A percentile compares a stretch with the other conserved stretches of the same genome.
phyloP scores from a whole-genome alignment of 352 stramenopile genomes.

The Pythium dissotocum region DNA sequence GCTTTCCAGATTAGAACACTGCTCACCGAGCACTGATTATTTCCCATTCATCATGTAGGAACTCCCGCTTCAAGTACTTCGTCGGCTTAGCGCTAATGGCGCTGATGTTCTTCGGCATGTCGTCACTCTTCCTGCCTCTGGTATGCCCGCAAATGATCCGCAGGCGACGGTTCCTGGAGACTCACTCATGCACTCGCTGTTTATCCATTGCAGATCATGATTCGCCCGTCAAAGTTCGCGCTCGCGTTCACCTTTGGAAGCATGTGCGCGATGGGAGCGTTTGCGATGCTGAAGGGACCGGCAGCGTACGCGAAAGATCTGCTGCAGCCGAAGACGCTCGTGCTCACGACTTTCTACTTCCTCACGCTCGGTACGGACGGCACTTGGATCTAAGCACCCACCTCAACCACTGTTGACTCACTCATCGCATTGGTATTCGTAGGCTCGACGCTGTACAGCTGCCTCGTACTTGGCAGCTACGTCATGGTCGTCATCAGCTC shows the following conservation, averaged over 20 bases:
- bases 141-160: constrained; percentile 20
- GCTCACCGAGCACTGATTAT: too few relatives aligned
- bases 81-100: constrained; percentile 66
- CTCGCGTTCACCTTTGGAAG: constrained; percentile 82
- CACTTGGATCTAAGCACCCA: too few relatives aligned
- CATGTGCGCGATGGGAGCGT: constrained; percentile 70
- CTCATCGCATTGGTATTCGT: background rate
- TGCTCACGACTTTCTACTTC: constrained; percentile 71
- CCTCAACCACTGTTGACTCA: background rate
- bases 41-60: constrained; percentile 31
- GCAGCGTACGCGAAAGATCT: constrained; percentile 54
- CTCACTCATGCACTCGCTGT: background rate
- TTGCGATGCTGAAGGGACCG: constrained; percentile 78
- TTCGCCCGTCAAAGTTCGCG: constrained; percentile 82
- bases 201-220: constrained; percentile 50
- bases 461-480: constrained; percentile 81
- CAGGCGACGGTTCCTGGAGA: background rate
- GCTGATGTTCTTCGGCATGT: constrained; percentile 83
- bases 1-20: background rate
- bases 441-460: constrained; percentile 80
- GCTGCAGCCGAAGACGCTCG: constrained; percentile 60
- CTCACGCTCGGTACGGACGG: constrained; percentile 55
- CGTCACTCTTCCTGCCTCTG: constrained; percentile 73
- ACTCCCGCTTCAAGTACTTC: constrained; percentile 84
- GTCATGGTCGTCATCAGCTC: constrained; percentile 82